Evolutionary conservation across 2,329 filamentous ascomycete species (phyloP).

Genomic region (Arthrobotrys conoides): DNA sequence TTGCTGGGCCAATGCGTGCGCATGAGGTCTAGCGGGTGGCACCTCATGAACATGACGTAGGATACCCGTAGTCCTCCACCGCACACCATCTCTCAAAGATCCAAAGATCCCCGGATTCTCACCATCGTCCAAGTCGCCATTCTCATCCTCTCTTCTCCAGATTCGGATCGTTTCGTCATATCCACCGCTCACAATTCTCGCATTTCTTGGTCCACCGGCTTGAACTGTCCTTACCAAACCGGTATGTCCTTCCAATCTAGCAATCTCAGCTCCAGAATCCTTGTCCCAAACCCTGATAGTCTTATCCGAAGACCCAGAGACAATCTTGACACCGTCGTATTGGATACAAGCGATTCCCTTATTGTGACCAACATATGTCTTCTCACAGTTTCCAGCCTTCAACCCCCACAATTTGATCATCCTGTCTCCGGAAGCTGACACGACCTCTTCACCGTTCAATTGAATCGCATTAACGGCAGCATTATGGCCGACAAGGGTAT

Average conservation of each 20-base stretch:
- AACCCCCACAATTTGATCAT: conserved; percentile 96
- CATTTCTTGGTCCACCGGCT: conserved; percentile 80
- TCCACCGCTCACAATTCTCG: conserved; percentile 94
- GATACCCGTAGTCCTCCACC: conserved; percentile 64
- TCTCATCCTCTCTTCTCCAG: conserved; percentile 86
- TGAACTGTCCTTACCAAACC: conserved; percentile 94
- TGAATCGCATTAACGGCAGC: conserved; percentile 98
- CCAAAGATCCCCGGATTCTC: conserved; percentile 83
- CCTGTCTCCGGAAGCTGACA: conserved; percentile 94
- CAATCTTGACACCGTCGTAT: conserved; percentile 91
- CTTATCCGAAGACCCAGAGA: conserved; percentile 96
- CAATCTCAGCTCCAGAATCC: conserved; percentile 86
- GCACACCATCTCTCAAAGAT: conserved; percentile 71
- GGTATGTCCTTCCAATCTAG: conserved; percentile 83
- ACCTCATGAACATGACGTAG: conserved; percentile 62
- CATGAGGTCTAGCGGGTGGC: conserved; percentile 20
- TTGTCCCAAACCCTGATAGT: conserved; percentile 96
- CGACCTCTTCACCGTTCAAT: conserved; percentile 85
- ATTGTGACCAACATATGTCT: conserved; percentile 86
- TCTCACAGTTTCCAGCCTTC: conserved; percentile 79
- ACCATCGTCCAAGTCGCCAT: conserved; percentile 83
- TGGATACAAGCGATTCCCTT: conserved; percentile 99
- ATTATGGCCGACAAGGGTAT: conserved; percentile 83
- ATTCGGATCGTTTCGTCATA: conserved; percentile 97
- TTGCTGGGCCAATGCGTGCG: conserved; percentile 39